These are phyloP conservation scores for Aureobasidium sp. DNA, from an alignment of 2,329 filamentous ascomycete species.

Conservation along the genomic window DNA sequence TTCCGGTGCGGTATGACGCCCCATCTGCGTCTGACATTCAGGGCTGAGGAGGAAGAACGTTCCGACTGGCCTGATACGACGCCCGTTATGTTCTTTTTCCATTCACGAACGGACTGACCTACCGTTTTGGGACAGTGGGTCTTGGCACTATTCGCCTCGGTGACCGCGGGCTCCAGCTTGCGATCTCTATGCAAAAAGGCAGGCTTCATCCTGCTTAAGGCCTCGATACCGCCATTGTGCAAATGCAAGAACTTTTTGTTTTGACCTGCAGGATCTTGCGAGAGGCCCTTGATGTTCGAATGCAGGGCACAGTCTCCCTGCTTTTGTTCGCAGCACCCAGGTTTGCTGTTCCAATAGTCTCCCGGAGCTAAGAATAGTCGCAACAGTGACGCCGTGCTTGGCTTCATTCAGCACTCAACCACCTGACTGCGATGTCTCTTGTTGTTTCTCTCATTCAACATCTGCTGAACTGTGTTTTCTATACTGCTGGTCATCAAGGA, in stretches of 20 bases:
- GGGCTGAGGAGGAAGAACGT: not conserved
- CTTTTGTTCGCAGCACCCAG: not conserved
- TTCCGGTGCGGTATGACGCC: not conserved
- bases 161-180: not conserved
- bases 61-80: conserved; percentile 1
- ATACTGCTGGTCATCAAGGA: not conserved
- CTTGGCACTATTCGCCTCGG: not conserved
- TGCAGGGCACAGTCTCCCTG: not conserved
- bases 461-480: not conserved
- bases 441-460: not conserved
- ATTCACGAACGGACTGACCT: not conserved
- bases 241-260: not conserved
- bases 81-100: not conserved
- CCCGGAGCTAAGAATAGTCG: not conserved
- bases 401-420: not conserved
- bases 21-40: not conserved
- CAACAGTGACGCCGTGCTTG: not conserved
- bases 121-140: not conserved
- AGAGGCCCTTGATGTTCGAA: not conserved
- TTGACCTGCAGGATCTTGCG: not conserved
- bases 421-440: not conserved
- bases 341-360: not conserved
- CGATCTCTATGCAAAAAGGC: not conserved
- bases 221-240: not conserved
- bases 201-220: not conserved